A percentile compares a stretch with the other conserved stretches of the same genome.
These are phyloP conservation scores for Calonectria pseudoreteaudii DNA, from an alignment of 2,329 filamentous ascomycete species.

Conservation along the genomic window DNA sequence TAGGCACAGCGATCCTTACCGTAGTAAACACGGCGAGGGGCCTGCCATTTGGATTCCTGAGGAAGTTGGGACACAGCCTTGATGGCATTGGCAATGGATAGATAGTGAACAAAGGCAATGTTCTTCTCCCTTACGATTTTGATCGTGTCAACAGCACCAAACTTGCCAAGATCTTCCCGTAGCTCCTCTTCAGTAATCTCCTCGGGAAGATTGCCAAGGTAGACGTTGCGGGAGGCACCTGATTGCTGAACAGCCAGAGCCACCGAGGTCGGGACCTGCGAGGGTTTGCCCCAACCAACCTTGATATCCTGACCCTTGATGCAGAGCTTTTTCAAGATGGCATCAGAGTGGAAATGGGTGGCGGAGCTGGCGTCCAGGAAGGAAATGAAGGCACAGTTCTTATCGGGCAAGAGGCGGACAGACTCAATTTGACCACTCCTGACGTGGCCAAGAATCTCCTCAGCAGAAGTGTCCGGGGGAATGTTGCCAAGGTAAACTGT, in stretches of 20 bases:
- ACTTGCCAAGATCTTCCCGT: conserved; percentile 94
- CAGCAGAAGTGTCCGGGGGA: conserved; percentile 94
- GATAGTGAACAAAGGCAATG: conserved; percentile 97
- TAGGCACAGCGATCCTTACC: conserved; percentile 99
- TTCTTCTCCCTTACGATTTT: conserved; percentile 98
- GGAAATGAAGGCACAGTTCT: conserved; percentile 99
- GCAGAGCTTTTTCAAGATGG: conserved; percentile 98
- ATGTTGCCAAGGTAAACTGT: conserved; percentile 99
- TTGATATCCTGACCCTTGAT: conserved; percentile 99
- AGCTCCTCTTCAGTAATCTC: conserved; percentile 92
- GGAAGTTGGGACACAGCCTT: conserved; percentile 97
- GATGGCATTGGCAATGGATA: conserved; percentile 97
- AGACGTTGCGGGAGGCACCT: conserved; percentile 95
- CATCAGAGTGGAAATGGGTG: conserved; percentile 99
- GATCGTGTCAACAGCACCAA: conserved; percentile 95
- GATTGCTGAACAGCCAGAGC: conserved; percentile 98
- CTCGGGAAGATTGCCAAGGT: conserved; percentile 92
- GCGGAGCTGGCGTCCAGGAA: conserved; percentile 98
- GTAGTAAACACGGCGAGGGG: conserved; percentile 95
- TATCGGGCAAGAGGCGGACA: conserved; percentile 95
- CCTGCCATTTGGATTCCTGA: conserved; percentile 96
- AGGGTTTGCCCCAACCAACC: conserved; percentile 99
- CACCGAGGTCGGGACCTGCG: conserved; percentile 96
- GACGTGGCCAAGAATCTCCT: conserved; percentile 96
- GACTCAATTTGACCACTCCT: conserved; percentile 98